These are phyloP conservation scores for Penicillium decumbens DNA, from an alignment of 2,329 filamentous ascomycete genomes.

Conservation along the genomic window DNA sequence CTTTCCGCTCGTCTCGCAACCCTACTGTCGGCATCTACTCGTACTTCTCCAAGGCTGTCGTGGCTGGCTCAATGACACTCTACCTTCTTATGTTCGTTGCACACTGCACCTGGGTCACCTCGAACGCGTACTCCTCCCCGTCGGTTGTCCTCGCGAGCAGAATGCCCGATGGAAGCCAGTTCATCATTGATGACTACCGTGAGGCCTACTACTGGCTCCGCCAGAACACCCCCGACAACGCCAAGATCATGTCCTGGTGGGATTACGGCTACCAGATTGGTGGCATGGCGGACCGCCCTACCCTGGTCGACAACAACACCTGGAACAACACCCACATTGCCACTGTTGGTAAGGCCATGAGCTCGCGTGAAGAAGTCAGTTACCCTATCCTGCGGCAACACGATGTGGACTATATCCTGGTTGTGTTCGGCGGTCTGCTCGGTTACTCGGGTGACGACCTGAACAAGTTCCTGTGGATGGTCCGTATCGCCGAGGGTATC, in stretches of 20 bases:
- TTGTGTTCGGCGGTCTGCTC: conserved; percentile 91
- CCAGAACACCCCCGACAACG: conserved; percentile 89
- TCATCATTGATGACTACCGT: conserved; percentile 98
- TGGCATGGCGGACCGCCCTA: conserved; percentile 96
- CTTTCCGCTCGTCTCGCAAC: conserved; percentile 64
- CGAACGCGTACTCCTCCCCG: conserved; percentile 96
- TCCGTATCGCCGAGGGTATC: conserved; percentile 96
- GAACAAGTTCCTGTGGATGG: conserved; percentile 99
- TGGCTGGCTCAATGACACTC: conserved; percentile 65
- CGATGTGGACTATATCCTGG: conserved; percentile 96
- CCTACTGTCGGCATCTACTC: conserved; percentile 82
- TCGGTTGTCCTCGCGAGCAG: conserved; percentile 92
- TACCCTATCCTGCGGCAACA: conserved; percentile 98
- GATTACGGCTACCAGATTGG: conserved; percentile 99
- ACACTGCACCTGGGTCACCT: conserved; percentile 99
- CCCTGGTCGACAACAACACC: conserved; percentile 97
- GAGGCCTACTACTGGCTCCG: conserved; percentile 99
- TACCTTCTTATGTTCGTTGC: conserved; percentile 92
- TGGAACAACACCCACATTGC: conserved; percentile 99
- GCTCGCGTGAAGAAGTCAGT: conserved; percentile 92
- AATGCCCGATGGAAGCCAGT: conserved; percentile 88
- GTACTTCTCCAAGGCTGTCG: conserved; percentile 69
- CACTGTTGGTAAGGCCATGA: conserved; percentile 98
- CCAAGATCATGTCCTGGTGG: conserved; percentile 99
- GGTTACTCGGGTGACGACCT: conserved; percentile 98